Evolutionary conservation across 2,329 filamentous ascomycete genomes (phyloP).

Genomic region (Cladophialophora psammophila): DNA sequence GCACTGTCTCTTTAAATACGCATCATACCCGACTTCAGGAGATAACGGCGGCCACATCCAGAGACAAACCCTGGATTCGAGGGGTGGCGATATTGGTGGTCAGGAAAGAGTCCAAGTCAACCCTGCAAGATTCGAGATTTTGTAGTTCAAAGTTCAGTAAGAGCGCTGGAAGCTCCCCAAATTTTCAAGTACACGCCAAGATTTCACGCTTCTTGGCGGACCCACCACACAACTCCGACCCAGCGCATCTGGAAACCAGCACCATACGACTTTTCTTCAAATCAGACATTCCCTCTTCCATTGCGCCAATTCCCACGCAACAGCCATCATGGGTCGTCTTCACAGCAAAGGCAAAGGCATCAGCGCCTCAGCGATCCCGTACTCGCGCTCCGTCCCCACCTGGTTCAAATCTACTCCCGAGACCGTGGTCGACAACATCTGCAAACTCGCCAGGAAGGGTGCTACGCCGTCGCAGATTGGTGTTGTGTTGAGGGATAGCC

Average conservation of each 20-base stretch:
- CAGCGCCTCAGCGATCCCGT: slow-evolving; percentile 91
- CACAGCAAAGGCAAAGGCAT: slow-evolving; percentile 99
- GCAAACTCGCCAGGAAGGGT: slow-evolving; percentile 98
- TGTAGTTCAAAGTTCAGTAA: neutral
- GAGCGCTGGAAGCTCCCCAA: neutral
- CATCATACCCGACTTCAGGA: neutral
- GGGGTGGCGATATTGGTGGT: neutral
- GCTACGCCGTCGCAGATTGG: slow-evolving; percentile 98
- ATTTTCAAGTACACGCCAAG: slow-evolving; percentile 17
- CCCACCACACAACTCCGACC: slow-evolving; percentile 11
- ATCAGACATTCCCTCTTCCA: slow-evolving; percentile 15
- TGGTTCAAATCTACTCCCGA: slow-evolving; percentile 99
- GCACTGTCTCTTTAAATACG: neutral
- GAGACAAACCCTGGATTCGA: neutral
- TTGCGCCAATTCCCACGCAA: slow-evolving; percentile 32
- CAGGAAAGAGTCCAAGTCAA: neutral
- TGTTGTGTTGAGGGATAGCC: slow-evolving; percentile 96
- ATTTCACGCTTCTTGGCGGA: slow-evolving; percentile 17
- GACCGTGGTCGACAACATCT: slow-evolving; percentile 98
- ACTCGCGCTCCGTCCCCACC: slow-evolving; percentile 88
- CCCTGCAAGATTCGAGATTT: neutral
- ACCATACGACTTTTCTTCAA: slow-evolving; percentile 2
- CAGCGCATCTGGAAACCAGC: slow-evolving; percentile 5
- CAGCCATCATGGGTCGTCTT: slow-evolving; percentile 82
- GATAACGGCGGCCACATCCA: neutral